Evolutionary conservation across 768 basidiomycete species (phyloP), one percentile per base, ranked within the genome.

Genomic region (Russula dissimulans): DNA sequence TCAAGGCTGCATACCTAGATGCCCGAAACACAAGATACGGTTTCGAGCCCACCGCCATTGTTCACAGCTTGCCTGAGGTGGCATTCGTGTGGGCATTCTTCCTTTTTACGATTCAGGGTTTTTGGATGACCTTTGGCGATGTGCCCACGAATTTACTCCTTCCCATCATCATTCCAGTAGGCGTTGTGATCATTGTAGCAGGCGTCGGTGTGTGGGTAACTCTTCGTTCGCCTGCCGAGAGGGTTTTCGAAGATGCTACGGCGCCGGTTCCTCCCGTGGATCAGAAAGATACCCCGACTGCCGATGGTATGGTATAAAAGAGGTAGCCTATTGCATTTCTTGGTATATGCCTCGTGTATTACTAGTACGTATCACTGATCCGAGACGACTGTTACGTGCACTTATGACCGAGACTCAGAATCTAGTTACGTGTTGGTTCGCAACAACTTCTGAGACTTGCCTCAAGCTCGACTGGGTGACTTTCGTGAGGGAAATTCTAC

Each of bases 51-150:
- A 62, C 34, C 48, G 61, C 61, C 2, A 48, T 62, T 14, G 61
- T 57, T 29, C 61, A 62, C 45, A 62, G 56, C 14, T 10, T 62
- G 0, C 61, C 61, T 1, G 22, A 38, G 7, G 61, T 32, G 17
- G 42, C 11, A 7, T 62, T 62, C 26, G 10, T 57, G 8, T 62
- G 46, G 50, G 56, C 60, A 1, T 36, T 12, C 31, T 14, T 62
- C 4, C 46, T 62, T 15, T 62, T 62, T 14, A 10, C 26, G 1
- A 39, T 62, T 1, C 56, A 62, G 56, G 61, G 61, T 57, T 62
- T 62, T 57, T 57, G 51, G 50, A 18, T 62, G 39, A 8, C 51
- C 0, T 47, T 57, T 26, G 17, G 51, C 32, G 41, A 41, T 8
- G 31, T 62, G 0, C 61, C 56, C 2, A 6, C 17, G 3, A 3